phyloP scores from a whole-genome alignment of 1,284 basidiomycete species.

The Cryptococcus sp. region DNA sequence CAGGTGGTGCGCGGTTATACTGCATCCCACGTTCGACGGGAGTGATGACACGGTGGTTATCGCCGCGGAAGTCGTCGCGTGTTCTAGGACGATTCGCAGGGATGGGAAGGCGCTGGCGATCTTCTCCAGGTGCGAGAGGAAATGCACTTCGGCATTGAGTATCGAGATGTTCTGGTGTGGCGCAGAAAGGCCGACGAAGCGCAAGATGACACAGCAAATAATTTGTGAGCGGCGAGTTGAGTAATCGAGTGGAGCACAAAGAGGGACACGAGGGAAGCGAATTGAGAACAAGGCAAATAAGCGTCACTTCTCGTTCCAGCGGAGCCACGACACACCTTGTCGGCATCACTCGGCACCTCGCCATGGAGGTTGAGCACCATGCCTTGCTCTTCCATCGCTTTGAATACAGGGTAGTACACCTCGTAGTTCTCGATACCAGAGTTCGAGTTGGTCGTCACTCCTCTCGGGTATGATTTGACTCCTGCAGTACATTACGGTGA shows the following conservation, averaged over 20 bases:
- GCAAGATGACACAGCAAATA: background rate
- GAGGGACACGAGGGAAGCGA: background rate
- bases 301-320: background rate
- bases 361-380: slow-evolving; percentile 98
- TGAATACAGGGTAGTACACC: slow-evolving; percentile 90
- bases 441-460: slow-evolving; percentile 97
- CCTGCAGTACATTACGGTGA: slow-evolving; percentile 57
- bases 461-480: slow-evolving; percentile 95
- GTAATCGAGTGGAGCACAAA: background rate
- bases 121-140: slow-evolving; percentile 83
- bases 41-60: slow-evolving; percentile 72
- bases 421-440: slow-evolving; percentile 97
- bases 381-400: slow-evolving; percentile 87
- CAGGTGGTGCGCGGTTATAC: slow-evolving; percentile 96
- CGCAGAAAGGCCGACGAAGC: background rate
- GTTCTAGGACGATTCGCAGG: slow-evolving; percentile 95
- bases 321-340: slow-evolving; percentile 60
- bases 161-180: slow-evolving; percentile 78
- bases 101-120: slow-evolving; percentile 85
- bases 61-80: slow-evolving; percentile 95
- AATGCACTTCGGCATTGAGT: slow-evolving; percentile 88
- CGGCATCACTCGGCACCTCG: slow-evolving; percentile 88
- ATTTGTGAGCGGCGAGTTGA: background rate
- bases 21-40: slow-evolving; percentile 88
- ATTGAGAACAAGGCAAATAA: background rate